A percentile compares a stretch with the other conserved stretches of the same genome.
Evolutionary conservation across 495 filamentous ascomycete genomes (phyloP).

Genomic region (Bryoglossum gracile): DNA sequence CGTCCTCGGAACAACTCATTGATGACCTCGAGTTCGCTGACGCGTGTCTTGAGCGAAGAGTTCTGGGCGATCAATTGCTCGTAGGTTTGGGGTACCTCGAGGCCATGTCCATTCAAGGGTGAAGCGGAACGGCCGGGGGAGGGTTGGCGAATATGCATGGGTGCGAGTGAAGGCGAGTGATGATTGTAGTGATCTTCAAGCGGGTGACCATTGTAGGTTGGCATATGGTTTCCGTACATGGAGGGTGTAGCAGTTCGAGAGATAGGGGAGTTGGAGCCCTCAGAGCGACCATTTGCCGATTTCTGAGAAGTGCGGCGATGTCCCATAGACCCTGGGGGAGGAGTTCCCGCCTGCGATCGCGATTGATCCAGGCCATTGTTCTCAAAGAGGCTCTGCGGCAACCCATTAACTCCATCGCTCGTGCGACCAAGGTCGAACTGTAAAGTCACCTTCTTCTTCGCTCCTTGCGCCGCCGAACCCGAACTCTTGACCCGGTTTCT

Average conservation of each 20-base stretch:
- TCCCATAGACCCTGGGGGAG: slow-evolving; percentile 32
- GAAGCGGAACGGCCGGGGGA: slow-evolving; percentile 61
- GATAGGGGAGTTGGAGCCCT: slow-evolving; percentile 77
- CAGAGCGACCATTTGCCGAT: slow-evolving; percentile 62
- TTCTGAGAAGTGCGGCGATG: slow-evolving; percentile 63
- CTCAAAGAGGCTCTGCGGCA: slow-evolving; percentile 46
- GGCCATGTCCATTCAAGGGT: slow-evolving; percentile 61
- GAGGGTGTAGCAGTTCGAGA: slow-evolving; percentile 81
- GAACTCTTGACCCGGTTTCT: slow-evolving; percentile 95
- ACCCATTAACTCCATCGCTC: slow-evolving; percentile 10
- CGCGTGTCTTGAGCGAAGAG: slow-evolving; percentile 77
- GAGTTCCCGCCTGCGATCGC: slow-evolving; percentile 49
- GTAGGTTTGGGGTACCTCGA: slow-evolving; percentile 71
- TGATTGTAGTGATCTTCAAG: slow-evolving; percentile 58
- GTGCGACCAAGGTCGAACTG: neutral
- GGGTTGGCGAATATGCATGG: slow-evolving; percentile 48
- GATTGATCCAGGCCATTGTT: slow-evolving; percentile 46
- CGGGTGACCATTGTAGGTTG: slow-evolving; percentile 66
- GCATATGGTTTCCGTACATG: slow-evolving; percentile 52
- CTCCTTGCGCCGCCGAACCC: slow-evolving; percentile 54
- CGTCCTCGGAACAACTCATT: slow-evolving; percentile 89
- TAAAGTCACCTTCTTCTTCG: slow-evolving; percentile 76
- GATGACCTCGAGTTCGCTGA: slow-evolving; percentile 91
- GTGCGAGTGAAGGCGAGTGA: slow-evolving; percentile 48
- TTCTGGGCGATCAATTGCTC: slow-evolving; percentile 73